Base-by-base conservation (phyloP, 768 basidiomycete species). In the Termitomyces sp. region DNA sequence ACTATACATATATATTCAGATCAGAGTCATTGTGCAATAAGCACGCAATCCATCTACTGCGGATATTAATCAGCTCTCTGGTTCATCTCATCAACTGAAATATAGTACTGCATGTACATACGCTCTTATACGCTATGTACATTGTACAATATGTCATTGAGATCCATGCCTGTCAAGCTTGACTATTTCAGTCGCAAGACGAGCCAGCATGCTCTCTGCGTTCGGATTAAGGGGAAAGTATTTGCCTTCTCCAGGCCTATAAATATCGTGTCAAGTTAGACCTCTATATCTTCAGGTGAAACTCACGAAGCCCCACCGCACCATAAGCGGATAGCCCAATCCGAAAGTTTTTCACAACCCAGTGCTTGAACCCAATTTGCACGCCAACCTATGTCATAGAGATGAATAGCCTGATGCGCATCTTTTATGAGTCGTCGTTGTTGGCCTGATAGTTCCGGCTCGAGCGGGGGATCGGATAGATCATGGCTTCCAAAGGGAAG, bases 301-400 rank as follows among this genome's bases (percentile, higher is more conserved):
- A 76, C 86, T 73, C 66, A 90, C 89, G 83, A 78, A 34, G 78
- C 74, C 47, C 88, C 91, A 4, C 90, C 91, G 60, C 74, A 81
- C 60, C 82, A 70, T 3, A 89, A 42, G 36, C 84, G 78, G 48
- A 73, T 67, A 4, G 82, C 57, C 83, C 83, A 87, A 4, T 82
- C 82, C 61, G 73, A 74, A 58, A 72, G 77, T 36, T 66, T 75
- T 41, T 71, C 76, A 79, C 79, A 86, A 11, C 88, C 89, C 59
- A 91, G 78, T 2, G 84, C 83, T 67, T 90, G 87, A 18, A 67
- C 73, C 81, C 86, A 86, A 62, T 94, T 94, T 61, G 72, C 78
- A 49, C 78, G 75, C 83, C 84, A 88, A 12, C 92, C 91, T 6
- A 94, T 62, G 66, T 93, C 84, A 65, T 93, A 94, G 22, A 89